Conservation (phyloP, 2,329 filamentous ascomycete species). For the Ceratocystis destructans region DNA sequence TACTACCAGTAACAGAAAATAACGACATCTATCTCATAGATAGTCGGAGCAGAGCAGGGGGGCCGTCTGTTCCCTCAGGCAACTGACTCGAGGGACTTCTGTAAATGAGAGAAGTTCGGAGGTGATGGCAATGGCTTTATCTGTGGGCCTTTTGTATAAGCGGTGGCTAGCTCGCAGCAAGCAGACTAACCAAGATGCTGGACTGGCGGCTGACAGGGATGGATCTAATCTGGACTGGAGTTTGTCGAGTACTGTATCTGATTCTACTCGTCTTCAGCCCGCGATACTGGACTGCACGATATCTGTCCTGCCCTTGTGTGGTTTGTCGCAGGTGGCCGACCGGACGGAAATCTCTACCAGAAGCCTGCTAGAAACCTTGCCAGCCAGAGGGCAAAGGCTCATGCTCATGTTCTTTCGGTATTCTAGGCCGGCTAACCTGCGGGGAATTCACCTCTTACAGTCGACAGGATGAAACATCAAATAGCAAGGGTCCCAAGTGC, state of each 20-base stretch:
- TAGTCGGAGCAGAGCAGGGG: not conserved
- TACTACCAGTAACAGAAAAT: not conserved
- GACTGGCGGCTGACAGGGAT: no score
- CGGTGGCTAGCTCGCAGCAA: not conserved
- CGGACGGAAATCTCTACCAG: not conserved
- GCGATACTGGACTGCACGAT: not conserved
- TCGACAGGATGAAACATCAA: not conserved
- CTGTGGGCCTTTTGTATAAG: not conserved
- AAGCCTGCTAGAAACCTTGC: not conserved
- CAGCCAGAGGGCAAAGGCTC: not conserved
- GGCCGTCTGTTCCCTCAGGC: not conserved
- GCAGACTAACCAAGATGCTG: not conserved
- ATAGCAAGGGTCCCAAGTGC: not conserved
- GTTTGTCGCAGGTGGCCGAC: not conserved
- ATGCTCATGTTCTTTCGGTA: not conserved
- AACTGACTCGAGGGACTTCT: constrained; percentile 4
- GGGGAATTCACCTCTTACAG: not conserved
- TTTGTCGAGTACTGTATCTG: no score
- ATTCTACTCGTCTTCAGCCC: not conserved
- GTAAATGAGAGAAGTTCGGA: not conserved
- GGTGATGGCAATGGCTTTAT: not conserved
- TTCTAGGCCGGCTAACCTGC: not conserved
- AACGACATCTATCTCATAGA: not conserved
- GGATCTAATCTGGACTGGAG: no score
- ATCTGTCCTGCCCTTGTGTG: not conserved